Base-by-base conservation (phyloP, 257 asterid species). In the Apocynum venetum region DNA sequence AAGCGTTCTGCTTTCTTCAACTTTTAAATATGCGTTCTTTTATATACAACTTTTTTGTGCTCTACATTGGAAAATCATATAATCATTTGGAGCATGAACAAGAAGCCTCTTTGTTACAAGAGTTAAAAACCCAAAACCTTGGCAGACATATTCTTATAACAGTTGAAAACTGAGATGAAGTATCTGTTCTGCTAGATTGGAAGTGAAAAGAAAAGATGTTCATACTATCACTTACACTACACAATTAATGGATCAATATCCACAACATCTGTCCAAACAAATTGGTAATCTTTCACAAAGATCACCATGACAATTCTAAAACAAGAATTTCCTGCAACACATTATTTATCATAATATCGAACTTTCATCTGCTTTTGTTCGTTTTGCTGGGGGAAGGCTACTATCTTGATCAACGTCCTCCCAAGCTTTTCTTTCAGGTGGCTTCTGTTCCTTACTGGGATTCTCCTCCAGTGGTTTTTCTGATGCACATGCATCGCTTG, bases 341-440 rank as follows among this genome's bases (percentile, higher is more conserved):
- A 68, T 4, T 74, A 63, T 47, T 43, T 13, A 41, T 80, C 76
- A 81, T 63, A 75, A 63, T 44, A 76, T 55, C 64, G 72, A 80
- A 36, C 74, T 74, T 63, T 81, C 92, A 52, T 82, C 79, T 31
- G 80, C 71, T 87, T 84, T 91, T 77, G 89, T 86, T 51, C 84
- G 89, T 83, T 86, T 86, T 6, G 78, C 11, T 25, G 86, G 80
- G 5, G 84, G 86, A 6, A 64, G 59, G 35, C 52, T 47, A 56
- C 13, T 77, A n/a, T 53, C 81, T 25, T 75, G 59, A 41, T 82
- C 90, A 48, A 61, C 70, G 69, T 72, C 90, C 84, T 80, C 82
- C 6, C 63, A 48, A 31, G 80, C 55, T 84, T 71, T 64, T 25
- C 69, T 76, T 71, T 86, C 87, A 0, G 81, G 83, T 4, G 85